Evolutionary conservation across 192 early-diverging fungal species (phyloP).

Genomic region (Backusella psychrophila): DNA sequence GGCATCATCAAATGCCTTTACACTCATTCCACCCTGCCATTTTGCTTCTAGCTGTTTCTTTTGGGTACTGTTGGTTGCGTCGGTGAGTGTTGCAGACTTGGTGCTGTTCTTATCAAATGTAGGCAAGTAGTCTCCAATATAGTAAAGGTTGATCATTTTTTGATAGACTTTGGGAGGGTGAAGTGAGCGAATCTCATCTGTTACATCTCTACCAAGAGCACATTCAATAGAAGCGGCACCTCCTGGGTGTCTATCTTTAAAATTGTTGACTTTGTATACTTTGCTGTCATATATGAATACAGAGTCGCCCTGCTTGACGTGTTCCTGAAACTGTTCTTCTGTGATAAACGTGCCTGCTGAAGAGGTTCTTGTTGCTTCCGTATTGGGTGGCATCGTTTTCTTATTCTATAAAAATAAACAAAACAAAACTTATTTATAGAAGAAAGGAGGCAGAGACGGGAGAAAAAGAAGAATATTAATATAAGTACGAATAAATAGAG

Average conservation of each 20-base stretch:
- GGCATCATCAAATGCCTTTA: slow-evolving; percentile 23
- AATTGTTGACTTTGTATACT: slow-evolving; percentile 86
- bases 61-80: neutral
- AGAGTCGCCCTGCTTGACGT: slow-evolving; percentile 63
- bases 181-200: slow-evolving; percentile 83
- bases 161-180: slow-evolving; percentile 83
- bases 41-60: neutral
- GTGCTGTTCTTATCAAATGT: neutral
- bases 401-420: neutral
- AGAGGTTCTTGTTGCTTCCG: neutral
- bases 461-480: neutral
- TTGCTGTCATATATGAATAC: slow-evolving; percentile 83
- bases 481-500: neutral
- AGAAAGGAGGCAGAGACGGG: neutral
- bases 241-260: slow-evolving; percentile 86
- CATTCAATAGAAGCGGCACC: slow-evolving; percentile 87
- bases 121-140: slow-evolving; percentile 65
- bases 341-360: slow-evolving; percentile 25
- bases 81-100: neutral
- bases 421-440: neutral
- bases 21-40: slow-evolving; percentile 20
- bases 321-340: slow-evolving; percentile 33
- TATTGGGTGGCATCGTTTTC: slow-evolving; percentile 28
- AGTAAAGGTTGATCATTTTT: slow-evolving; percentile 74
- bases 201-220: slow-evolving; percentile 87